Conservation (phyloP, 768 basidiomycete species). For the Rhizopogon vinicolor region DNA sequence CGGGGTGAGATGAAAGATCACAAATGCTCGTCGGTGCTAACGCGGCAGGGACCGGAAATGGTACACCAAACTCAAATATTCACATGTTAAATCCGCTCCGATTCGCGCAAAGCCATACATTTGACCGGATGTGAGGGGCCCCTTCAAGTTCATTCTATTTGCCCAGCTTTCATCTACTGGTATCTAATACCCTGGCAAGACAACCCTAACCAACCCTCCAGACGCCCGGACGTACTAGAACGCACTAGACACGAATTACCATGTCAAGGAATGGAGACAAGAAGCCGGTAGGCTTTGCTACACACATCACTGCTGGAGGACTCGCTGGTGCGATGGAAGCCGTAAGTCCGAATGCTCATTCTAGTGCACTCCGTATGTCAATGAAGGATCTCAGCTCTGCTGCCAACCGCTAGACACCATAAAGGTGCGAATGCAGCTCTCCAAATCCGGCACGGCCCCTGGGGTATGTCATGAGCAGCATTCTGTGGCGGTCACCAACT, state of each 20-base stretch:
- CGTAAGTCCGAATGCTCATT: constrained; percentile 34
- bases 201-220: neutral
- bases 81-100: constrained; percentile 25
- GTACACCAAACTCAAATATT: constrained; percentile 14
- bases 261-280: constrained; percentile 60
- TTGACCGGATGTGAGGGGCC: constrained; percentile 16
- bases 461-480: constrained; percentile 59
- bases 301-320: constrained; percentile 92
- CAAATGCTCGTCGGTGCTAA: constrained; percentile 12
- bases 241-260: neutral
- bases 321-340: constrained; percentile 94
- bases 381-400: constrained; percentile 40
- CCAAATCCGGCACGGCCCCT: constrained; percentile 66
- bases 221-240: constrained; percentile 3
- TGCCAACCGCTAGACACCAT: constrained; percentile 98
- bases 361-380: neutral
- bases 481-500: neutral
- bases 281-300: constrained; percentile 80
- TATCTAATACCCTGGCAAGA: neutral
- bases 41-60: constrained; percentile 10
- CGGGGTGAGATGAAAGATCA: neutral
- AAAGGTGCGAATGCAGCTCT: constrained; percentile 99
- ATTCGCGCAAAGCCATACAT: neutral
- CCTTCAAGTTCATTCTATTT: neutral
- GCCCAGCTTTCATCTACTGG: neutral